These are phyloP conservation scores for Collybia nuda DNA, from an alignment of 768 basidiomycete species.

Conservation along the genomic window DNA sequence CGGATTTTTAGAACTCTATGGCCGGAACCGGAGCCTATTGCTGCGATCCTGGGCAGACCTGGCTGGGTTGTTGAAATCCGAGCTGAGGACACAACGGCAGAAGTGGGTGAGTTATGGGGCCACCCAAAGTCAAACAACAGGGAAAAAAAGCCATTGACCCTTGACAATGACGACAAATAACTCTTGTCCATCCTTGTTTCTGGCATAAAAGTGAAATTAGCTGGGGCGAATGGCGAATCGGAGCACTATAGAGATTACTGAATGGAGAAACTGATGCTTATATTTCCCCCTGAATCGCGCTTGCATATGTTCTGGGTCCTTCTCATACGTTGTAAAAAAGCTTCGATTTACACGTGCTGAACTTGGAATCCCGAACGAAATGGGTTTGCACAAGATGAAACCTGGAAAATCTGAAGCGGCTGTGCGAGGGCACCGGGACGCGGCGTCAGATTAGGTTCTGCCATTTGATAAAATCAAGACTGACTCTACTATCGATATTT, in stretches of 20 bases:
- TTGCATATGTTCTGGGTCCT: no score
- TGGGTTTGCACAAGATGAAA: neutral
- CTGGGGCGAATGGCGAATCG: neutral
- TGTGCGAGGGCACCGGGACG: conserved; percentile 10
- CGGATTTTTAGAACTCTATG: conserved; percentile 1
- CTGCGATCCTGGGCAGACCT: no score
- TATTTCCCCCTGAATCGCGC: no score
- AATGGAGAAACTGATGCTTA: neutral
- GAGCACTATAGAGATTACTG: neutral
- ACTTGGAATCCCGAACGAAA: neutral
- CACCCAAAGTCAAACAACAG: neutral
- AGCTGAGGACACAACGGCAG: no score
- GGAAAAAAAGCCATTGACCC: neutral
- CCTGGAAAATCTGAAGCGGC: neutral
- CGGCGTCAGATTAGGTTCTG: neutral
- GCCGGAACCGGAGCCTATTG: no score
- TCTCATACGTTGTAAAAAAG: no score
- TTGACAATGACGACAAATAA: neutral
- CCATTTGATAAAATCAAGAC: no score
- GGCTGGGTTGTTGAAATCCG: no score
- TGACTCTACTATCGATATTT: no score
- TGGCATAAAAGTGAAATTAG: neutral
- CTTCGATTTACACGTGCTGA: no score
- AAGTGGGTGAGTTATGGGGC: no score
- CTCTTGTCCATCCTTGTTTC: neutral